Evolutionary conservation across 139 green algal species (phyloP).

Genomic region (Edaphochlamys debaryana): DNA sequence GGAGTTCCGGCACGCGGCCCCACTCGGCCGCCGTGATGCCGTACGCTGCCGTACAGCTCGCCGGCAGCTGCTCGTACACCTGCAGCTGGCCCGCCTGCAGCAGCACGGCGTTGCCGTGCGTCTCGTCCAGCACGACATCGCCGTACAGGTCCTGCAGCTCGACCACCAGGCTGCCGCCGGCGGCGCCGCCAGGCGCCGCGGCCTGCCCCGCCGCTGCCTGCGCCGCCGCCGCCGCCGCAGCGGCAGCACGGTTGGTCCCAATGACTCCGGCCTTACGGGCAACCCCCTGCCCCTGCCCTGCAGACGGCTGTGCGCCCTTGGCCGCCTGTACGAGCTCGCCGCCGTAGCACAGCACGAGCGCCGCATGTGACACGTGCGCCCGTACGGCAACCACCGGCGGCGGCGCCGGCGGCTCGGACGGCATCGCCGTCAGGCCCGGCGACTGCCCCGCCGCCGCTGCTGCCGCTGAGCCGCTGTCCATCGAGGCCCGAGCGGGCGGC

Average conservation of each 20-base stretch:
- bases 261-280: too few species aligned
- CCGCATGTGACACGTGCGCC: neutral
- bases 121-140: neutral
- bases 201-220: neutral
- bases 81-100: conserved; percentile 23
- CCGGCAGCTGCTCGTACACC: conserved; percentile 30
- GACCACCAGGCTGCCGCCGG: conserved; percentile 25
- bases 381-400: conserved; percentile 9
- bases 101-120: neutral
- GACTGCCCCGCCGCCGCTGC: neutral
- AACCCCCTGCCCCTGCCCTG: too few species aligned
- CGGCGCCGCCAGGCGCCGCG: neutral
- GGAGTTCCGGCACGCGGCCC: conserved; percentile 17
- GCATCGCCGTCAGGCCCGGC: neutral
- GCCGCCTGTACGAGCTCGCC: too few species aligned
- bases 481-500: too few species aligned
- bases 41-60: neutral
- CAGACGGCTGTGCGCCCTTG: too few species aligned
- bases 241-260: too few species aligned
- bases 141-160: conserved; percentile 31
- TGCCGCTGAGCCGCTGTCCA: neutral
- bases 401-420: neutral
- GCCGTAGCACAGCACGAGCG: conserved; percentile 25
- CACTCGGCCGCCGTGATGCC: conserved; percentile 16
- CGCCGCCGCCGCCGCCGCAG: too few species aligned